These are phyloP conservation scores for Lichtheimia ornata DNA, from an alignment of 371 early-diverging fungal species.

Conservation along the genomic window DNA sequence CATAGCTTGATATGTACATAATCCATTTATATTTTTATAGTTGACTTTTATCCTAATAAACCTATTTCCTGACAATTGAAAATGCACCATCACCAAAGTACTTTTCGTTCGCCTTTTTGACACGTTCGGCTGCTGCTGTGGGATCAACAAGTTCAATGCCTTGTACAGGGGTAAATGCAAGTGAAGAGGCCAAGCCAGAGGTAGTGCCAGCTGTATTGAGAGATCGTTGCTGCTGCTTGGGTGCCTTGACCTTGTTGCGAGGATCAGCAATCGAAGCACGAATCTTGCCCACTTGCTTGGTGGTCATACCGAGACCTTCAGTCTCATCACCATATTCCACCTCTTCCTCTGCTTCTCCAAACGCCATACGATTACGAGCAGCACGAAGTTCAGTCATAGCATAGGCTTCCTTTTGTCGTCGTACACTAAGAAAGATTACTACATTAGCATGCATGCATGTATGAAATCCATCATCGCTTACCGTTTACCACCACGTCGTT, in stretches of 20 bases:
- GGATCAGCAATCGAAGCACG: slow-evolving; percentile 65
- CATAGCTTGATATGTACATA: no score
- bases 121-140: slow-evolving; percentile 65
- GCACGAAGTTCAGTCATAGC: slow-evolving; percentile 89
- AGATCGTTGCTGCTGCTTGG: slow-evolving; percentile 35
- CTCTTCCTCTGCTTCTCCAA: slow-evolving; percentile 93
- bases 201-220: slow-evolving; percentile 45
- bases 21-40: no score
- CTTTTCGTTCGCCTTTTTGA: slow-evolving; percentile 71
- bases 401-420: slow-evolving; percentile 82
- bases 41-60: no score
- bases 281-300: slow-evolving; percentile 72
- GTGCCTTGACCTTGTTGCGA: slow-evolving; percentile 67
- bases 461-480: slow-evolving; percentile 14
- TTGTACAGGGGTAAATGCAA: slow-evolving; percentile 95
- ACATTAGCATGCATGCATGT: no score
- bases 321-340: slow-evolving; percentile 78
- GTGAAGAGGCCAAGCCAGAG: slow-evolving; percentile 88
- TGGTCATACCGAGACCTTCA: slow-evolving; percentile 89
- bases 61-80: slow-evolving; percentile 55
- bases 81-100: slow-evolving; percentile 82
- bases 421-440: slow-evolving; percentile 50
- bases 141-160: slow-evolving; percentile 95
- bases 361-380: slow-evolving; percentile 88
- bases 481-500: slow-evolving; percentile 86